Conservation (phyloP, 2,329 filamentous ascomycete species). For the Monilinia fructigena region DNA sequence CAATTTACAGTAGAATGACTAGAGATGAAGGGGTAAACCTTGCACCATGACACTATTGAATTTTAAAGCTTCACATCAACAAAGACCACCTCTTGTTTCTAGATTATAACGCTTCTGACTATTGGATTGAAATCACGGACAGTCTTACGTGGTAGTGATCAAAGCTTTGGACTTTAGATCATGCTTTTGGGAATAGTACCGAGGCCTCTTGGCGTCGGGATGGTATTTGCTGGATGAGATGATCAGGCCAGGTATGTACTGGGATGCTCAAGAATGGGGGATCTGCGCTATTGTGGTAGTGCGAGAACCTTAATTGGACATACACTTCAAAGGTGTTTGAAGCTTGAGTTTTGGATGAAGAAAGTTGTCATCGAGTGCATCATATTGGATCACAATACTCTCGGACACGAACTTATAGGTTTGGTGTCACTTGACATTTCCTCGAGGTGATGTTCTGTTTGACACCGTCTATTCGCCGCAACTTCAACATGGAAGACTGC, state of each 20-base stretch:
- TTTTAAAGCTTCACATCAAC: neutral
- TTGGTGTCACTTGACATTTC: neutral
- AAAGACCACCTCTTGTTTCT: neutral
- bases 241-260: neutral
- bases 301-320: conserved; percentile 18
- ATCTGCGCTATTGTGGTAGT: conserved; percentile 6
- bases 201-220: neutral
- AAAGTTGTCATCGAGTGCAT: neutral
- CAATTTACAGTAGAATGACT: no score
- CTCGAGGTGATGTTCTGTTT: neutral
- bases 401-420: rapidly evolving
- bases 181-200: neutral
- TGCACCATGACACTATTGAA: neutral
- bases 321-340: neutral
- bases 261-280: conserved; percentile 5
- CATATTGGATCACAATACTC: neutral
- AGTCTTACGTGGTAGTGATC: neutral
- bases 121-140: no score
- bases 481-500: neutral
- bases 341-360: neutral
- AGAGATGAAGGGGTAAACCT: neutral
- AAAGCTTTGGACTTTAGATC: neutral
- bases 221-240: neutral
- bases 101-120: neutral
- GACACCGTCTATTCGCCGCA: neutral